phyloP scores from a whole-genome alignment of 495 filamentous ascomycete species.

The Talaromyces wortmannii region DNA sequence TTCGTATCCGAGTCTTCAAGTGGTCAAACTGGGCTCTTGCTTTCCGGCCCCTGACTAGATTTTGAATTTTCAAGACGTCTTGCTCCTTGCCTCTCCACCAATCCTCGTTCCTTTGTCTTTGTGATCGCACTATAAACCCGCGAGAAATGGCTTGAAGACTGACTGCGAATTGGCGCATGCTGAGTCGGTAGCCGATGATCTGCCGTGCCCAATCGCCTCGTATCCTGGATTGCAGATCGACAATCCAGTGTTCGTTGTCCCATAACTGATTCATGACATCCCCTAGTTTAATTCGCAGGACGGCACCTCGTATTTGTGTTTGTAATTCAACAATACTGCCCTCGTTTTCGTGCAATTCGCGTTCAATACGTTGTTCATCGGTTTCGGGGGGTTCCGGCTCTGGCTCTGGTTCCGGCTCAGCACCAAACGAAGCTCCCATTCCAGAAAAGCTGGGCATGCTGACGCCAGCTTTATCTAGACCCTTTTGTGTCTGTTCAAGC shows the following conservation, averaged over 20 bases:
- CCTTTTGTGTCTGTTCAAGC: slow-evolving; percentile 92
- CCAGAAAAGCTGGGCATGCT: slow-evolving; percentile 97
- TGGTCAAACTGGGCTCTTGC: slow-evolving; percentile 60
- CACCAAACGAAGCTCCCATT: slow-evolving; percentile 91
- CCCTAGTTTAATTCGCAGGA: slow-evolving; percentile 71
- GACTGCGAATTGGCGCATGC: slow-evolving; percentile 70
- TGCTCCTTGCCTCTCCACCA: slow-evolving; percentile 64
- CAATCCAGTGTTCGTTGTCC: slow-evolving; percentile 71
- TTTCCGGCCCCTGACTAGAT: slow-evolving; percentile 69
- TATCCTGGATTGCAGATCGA: slow-evolving; percentile 77
- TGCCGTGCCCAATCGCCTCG: slow-evolving; percentile 75
- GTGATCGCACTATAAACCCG: slow-evolving; percentile 69
- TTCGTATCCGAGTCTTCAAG: slow-evolving; percentile 53
- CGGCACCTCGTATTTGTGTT: slow-evolving; percentile 75
- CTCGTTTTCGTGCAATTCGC: slow-evolving; percentile 76
- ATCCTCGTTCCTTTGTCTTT: slow-evolving; percentile 51
- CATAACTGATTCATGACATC: slow-evolving; percentile 83
- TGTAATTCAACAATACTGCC: slow-evolving; percentile 70
- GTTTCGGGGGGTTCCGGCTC: slow-evolving; percentile 69
- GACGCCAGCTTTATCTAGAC: slow-evolving; percentile 86
- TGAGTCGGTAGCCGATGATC: slow-evolving; percentile 67
- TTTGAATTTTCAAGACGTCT: slow-evolving; percentile 77
- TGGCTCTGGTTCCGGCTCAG: slow-evolving; percentile 58
- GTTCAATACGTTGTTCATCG: slow-evolving; percentile 81
- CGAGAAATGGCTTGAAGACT: slow-evolving; percentile 72